Evolutionary conservation across 371 early-diverging fungal genomes (phyloP), one percentile per base, ranked within the genome.

Genomic region (Rhizopus microsporus): DNA sequence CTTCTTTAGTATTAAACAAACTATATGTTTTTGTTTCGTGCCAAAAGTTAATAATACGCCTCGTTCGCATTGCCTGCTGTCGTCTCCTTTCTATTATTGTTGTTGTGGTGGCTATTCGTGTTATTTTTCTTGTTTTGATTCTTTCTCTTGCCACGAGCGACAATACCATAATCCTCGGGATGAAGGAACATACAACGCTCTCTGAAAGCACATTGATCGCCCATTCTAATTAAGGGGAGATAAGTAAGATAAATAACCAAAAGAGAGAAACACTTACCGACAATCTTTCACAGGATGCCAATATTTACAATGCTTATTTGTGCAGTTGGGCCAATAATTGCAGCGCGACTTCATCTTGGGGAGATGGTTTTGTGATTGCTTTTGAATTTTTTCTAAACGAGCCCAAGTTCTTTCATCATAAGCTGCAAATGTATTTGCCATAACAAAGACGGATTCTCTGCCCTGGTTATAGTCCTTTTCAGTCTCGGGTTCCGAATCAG

Each of bases 281-380:
- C 83, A 83, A 23, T 68, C 71, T 38, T 64, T 63, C 1, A 69
- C 58, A 13, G 84, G 82, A 53, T 84, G 84, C 9, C 67, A 69
- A 57, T 73, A 84, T 58, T 84, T 84, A 74, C 84, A 84, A 48
- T 80, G 74, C 52, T 82, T 81, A 66, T 84, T 84, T 23, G 82
- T 84, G 59, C 84, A 84, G 40, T 69, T 66, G 8, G 84, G 84
- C 84, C 84, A 83, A 58, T 74, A 78, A 46, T 68, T 65, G 61
- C 84, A 83, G 5, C 84, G 71, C 12, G 79, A 68, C 62, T 78
- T 80, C 67, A 79, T 69, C 8, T 59, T 58, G 32, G 77, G 74
- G 7, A 52, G 58, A 38, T 74, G 68, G 5, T 62, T 51, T 40
- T 74, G 74, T n/a, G 62, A 54, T 54, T 77, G 77, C 43, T 65